These are phyloP conservation scores for Penicillium sp. DNA, from an alignment of 2,329 filamentous ascomycete genomes.

Conservation along the genomic window DNA sequence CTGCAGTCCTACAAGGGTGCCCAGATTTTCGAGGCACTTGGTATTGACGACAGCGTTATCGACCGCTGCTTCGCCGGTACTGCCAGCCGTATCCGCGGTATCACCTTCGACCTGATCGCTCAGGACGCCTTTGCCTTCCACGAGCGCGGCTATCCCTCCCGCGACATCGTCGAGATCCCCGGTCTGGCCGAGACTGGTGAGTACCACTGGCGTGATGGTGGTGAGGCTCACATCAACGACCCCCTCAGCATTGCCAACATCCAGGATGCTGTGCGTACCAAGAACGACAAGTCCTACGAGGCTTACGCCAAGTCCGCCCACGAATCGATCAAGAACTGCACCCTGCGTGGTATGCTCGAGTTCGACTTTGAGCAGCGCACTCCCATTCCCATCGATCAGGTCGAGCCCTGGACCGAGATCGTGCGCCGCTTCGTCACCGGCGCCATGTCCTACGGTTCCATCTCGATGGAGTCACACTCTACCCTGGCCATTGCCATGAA, in stretches of 20 bases:
- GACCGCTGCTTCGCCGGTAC: constrained; percentile 95
- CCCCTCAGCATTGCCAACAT: constrained; percentile 94
- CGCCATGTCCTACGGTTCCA: constrained; percentile 98
- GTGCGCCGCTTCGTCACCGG: constrained; percentile 95
- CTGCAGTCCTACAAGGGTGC: constrained; percentile 96
- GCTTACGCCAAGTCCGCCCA: constrained; percentile 92
- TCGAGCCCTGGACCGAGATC: constrained; percentile 98
- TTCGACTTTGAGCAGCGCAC: constrained; percentile 89
- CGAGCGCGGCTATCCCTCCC: constrained; percentile 85
- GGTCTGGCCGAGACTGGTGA: constrained; percentile 91
- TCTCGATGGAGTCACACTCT: constrained; percentile 97
- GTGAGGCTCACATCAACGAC: constrained; percentile 93
- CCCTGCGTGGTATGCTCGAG: constrained; percentile 88
- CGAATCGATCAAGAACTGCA: constrained; percentile 96
- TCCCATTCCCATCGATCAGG: constrained; percentile 90
- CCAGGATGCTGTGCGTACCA: constrained; percentile 91
- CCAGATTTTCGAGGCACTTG: constrained; percentile 95
- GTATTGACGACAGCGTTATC: constrained; percentile 87
- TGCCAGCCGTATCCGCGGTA: constrained; percentile 88
- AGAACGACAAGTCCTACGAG: constrained; percentile 98
- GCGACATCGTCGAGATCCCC: constrained; percentile 72
- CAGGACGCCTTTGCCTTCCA: constrained; percentile 94
- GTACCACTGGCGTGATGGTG: constrained; percentile 97
- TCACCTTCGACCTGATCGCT: constrained; percentile 90
- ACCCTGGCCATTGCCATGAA: constrained; percentile 97